These are phyloP conservation scores for Gossypium laxum DNA, from an alignment of 441 rosid genomes.

Conservation along the genomic window DNA sequence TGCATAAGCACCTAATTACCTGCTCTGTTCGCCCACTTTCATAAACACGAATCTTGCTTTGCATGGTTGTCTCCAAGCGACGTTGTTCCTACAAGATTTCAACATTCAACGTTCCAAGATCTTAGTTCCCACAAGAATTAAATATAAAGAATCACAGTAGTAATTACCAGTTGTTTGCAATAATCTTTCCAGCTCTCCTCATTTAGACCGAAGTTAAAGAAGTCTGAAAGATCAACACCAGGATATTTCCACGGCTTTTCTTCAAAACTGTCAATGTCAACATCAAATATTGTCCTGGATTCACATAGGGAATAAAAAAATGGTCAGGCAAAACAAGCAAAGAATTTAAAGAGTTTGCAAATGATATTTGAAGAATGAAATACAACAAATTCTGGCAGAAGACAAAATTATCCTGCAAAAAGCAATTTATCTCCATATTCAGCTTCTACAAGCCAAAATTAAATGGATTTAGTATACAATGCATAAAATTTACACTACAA, in stretches of 20 bases:
- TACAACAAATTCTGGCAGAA: neutral
- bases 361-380: slow-evolving; percentile 3
- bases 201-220: slow-evolving; percentile 82
- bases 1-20: slow-evolving; percentile 35
- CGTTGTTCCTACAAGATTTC: slow-evolving; percentile 60
- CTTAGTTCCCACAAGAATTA: slow-evolving; percentile 22
- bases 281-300: slow-evolving; percentile 88
- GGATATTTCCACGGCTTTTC: slow-evolving; percentile 96
- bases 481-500: neutral
- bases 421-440: slow-evolving; percentile 5
- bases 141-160: slow-evolving; percentile 17
- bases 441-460: neutral
- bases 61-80: slow-evolving; percentile 86
- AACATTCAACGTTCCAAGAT: slow-evolving; percentile 21
- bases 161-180: slow-evolving; percentile 88
- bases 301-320: slow-evolving; percentile 9
- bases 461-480: neutral
- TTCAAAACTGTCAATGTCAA: slow-evolving; percentile 84
- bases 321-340: slow-evolving; percentile 6
- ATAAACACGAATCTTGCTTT: slow-evolving; percentile 95
- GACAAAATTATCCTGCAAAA: slow-evolving; percentile 1
- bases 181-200: slow-evolving; percentile 97
- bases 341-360: neutral
- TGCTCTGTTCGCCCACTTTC: slow-evolving; percentile 90
- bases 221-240: slow-evolving; percentile 63